A percentile compares a stretch with the other conserved stretches of the same genome.
These are phyloP conservation scores for Mycena indigotica DNA, from an alignment of 768 basidiomycete species.

Conservation along the genomic window DNA sequence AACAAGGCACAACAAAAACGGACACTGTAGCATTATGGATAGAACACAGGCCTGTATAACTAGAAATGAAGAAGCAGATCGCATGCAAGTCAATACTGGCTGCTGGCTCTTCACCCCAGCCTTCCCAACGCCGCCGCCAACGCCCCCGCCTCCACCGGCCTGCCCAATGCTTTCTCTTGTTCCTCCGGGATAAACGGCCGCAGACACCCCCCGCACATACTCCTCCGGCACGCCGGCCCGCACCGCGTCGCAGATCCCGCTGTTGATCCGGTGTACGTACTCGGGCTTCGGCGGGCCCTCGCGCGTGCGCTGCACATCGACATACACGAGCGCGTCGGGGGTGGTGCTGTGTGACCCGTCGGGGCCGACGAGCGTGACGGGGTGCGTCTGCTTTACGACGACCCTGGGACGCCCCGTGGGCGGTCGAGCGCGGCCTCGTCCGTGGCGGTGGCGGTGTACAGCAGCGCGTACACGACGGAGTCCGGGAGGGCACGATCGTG, in stretches of 20 bases:
- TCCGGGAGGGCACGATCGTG: slow-evolving; percentile 44
- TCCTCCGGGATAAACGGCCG: slow-evolving; percentile 43
- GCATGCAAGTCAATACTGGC: too few relatives aligned
- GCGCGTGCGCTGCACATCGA: slow-evolving; percentile 31
- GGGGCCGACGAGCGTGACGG: slow-evolving; percentile 29
- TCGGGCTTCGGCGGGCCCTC: slow-evolving; percentile 40
- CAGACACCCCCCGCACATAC: slow-evolving; percentile 48
- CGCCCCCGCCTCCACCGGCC: too few relatives aligned
- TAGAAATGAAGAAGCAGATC: neutral
- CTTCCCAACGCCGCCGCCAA: too few relatives aligned
- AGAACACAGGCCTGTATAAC: neutral
- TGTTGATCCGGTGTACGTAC: slow-evolving; percentile 50
- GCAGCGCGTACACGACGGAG: slow-evolving; percentile 45
- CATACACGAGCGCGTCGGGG: slow-evolving; percentile 43
- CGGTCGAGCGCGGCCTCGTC: slow-evolving; percentile 48
- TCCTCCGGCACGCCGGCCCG: slow-evolving; percentile 38
- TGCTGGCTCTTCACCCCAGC: too few relatives aligned
- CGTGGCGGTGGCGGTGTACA: slow-evolving; percentile 39
- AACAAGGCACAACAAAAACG: neutral
- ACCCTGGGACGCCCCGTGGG: slow-evolving; percentile 41
- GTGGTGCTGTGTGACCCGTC: slow-evolving; percentile 13
- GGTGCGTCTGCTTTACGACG: slow-evolving; percentile 37
- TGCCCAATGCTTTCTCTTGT: too few relatives aligned
- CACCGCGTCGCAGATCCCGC: slow-evolving; percentile 45
- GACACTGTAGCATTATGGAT: too few relatives aligned